A percentile compares a stretch with the other conserved stretches of the same genome.
Conservation (phyloP, 2,329 filamentous ascomycete species). For the Trichoderma sp. region DNA sequence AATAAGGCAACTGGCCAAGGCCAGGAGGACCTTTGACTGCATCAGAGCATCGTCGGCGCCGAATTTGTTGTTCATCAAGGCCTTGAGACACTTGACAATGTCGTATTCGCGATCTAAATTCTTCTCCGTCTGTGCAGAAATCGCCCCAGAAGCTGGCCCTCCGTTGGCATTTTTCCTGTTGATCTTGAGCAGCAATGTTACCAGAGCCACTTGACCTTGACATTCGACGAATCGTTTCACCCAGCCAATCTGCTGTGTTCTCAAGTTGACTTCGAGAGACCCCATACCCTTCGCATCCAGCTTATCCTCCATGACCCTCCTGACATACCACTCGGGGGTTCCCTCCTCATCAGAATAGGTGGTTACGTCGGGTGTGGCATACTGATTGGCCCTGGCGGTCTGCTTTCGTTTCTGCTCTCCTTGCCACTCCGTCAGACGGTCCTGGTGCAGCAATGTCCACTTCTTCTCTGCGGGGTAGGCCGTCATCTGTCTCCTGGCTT, state of each 20-base stretch:
- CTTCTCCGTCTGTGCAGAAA: conserved; percentile 65
- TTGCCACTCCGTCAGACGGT: conserved; percentile 89
- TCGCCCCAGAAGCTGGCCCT: conserved; percentile 59
- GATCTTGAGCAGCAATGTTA: conserved; percentile 89
- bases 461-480: conserved; percentile 94
- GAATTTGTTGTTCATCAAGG: conserved; percentile 99
- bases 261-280: conserved; percentile 88
- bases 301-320: conserved; percentile 93
- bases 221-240: conserved; percentile 96
- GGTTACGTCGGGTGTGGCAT: conserved; percentile 68
- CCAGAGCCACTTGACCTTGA: conserved; percentile 93
- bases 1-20: conserved; percentile 81
- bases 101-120: conserved; percentile 93
- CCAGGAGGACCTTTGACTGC: conserved; percentile 87
- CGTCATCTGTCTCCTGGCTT: conserved; percentile 92
- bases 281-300: conserved; percentile 90
- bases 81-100: conserved; percentile 96
- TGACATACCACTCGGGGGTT: conserved; percentile 97
- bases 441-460: conserved; percentile 96
- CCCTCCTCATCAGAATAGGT: conserved; percentile 89
- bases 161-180: conserved; percentile 82
- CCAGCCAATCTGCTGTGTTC: conserved; percentile 97
- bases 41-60: conserved; percentile 92
- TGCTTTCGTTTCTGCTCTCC: conserved; percentile 87
- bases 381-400: conserved; percentile 71